These are phyloP conservation scores for Nothophaeocryptopus gaeumannii DNA, from an alignment of 2,329 filamentous ascomycete genomes.

Conservation along the genomic window DNA sequence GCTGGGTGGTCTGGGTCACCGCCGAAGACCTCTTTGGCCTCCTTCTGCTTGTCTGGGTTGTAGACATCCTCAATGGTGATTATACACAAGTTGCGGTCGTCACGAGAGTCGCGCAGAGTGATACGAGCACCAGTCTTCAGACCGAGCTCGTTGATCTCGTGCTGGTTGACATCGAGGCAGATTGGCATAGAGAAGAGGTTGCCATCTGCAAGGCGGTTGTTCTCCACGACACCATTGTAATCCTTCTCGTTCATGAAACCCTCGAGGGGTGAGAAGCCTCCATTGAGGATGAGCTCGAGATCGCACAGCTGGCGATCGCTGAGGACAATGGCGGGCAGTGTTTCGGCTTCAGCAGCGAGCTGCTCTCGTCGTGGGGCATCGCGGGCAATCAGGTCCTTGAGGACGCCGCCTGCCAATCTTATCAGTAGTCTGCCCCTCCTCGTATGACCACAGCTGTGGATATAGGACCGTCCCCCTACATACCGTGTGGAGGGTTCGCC, in stretches of 20 bases:
- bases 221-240: constrained; percentile 88
- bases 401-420: constrained; percentile 66
- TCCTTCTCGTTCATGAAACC: constrained; percentile 98
- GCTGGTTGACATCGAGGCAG: constrained; percentile 77
- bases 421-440: constrained; percentile 8
- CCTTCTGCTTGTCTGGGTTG: constrained; percentile 85
- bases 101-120: constrained; percentile 89
- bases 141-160: constrained; percentile 69
- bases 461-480: constrained; percentile 12
- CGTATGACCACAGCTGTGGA: background rate
- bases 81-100: constrained; percentile 94
- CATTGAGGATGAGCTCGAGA: constrained; percentile 93
- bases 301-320: constrained; percentile 96
- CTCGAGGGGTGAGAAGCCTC: constrained; percentile 96
- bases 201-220: constrained; percentile 82
- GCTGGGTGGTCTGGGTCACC: constrained; percentile 85
- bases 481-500: constrained; percentile 54
- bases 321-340: constrained; percentile 76
- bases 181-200: constrained; percentile 96
- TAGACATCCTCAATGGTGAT: constrained; percentile 95
- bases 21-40: constrained; percentile 92
- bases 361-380: constrained; percentile 79
- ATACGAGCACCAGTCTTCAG: constrained; percentile 79
- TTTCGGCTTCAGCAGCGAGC: constrained; percentile 81
- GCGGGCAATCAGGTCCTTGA: constrained; percentile 96